Evolutionary conservation across 2,329 filamentous ascomycete species (phyloP).

Genomic region (Macrophomina phaseolina): DNA sequence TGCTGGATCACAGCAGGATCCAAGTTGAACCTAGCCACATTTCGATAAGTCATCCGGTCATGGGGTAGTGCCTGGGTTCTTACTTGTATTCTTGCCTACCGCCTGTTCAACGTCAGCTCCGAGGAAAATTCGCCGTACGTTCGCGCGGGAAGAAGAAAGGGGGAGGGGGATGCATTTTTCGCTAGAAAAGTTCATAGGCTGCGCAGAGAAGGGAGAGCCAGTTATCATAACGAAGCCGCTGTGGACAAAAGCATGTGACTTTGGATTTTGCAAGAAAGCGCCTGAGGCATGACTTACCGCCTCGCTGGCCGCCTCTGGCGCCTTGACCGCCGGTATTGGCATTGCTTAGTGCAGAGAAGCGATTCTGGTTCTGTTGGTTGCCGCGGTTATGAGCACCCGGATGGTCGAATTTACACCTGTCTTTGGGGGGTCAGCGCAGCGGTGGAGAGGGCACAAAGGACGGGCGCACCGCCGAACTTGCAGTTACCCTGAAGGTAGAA

Average conservation of each 20-base stretch:
- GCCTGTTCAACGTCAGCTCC: conserved; percentile 8
- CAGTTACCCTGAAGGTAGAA: conserved; percentile 71
- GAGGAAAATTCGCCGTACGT: not conserved
- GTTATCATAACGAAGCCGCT: too few relatives aligned
- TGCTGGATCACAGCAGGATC: conserved; percentile 39
- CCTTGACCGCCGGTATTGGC: conserved; percentile 5
- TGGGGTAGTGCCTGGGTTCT: not conserved
- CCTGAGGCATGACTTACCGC: conserved; percentile 42
- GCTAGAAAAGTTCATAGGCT: too few relatives aligned
- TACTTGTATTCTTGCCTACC: conserved; percentile 25
- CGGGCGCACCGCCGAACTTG: conserved; percentile 64
- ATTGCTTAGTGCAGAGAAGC: conserved; percentile 60
- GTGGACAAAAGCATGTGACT: too few relatives aligned
- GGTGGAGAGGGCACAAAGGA: not conserved
- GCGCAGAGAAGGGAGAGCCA: too few relatives aligned
- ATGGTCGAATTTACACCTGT: conserved; percentile 66
- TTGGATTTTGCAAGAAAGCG: too few relatives aligned
- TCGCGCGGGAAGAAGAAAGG: too few relatives aligned
- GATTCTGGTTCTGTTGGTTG: conserved; percentile 52
- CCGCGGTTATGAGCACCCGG: conserved; percentile 46
- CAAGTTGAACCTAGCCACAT: conserved; percentile 4
- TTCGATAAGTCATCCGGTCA: too few relatives aligned
- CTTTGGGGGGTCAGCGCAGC: conserved; percentile 42
- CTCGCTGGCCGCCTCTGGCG: conserved; percentile 41
- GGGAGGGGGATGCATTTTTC: too few relatives aligned